Evolutionary conservation across 2,329 filamentous ascomycete species (phyloP), one percentile per base, ranked within the genome.

Genomic region (Trichoderma harzianum): DNA sequence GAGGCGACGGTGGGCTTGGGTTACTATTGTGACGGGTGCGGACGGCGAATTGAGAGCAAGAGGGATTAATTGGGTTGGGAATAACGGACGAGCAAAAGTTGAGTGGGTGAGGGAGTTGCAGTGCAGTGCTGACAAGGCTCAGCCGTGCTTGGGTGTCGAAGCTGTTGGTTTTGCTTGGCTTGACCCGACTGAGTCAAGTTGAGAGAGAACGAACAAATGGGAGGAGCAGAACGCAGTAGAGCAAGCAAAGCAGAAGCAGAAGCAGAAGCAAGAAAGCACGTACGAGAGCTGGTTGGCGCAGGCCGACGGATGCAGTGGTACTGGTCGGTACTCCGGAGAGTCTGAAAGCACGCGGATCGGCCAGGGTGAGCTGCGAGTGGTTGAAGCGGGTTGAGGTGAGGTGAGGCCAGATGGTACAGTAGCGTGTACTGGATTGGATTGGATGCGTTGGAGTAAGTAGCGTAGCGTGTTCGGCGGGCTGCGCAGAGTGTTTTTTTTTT

Each of bases 41-140:
- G 66, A 62, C 57, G 57, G 57, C 67, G 67, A 70, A 70, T 70
- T 53, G 43, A 55, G 57, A 26, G 30, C 57, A 70, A 70, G 67
- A 63, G 67, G 67, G 67, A 70, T 70, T 70, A 70, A 70, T 53
- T 63, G 67, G 67, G 67, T 30, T 68, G 64, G 64, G 24, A 60
- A 51, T 47, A 60, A 43, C 64, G 32, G 14, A 57, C 55, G 36
- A 60, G 34, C 16, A 18, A 39, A 18, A 7, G 7, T 47, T 58
- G 51, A 43, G 39, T 43, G 34, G 65, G 24, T 32, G 34, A 16
- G 39, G 24, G 62, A 60, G 57, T 60, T 30, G 55, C 55, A 32
- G 55, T n/a, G 28, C 16, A 4, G 51, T 67, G 65, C 53, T 68
- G 65, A 43, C 55, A 68, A 68, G 65, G 65, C 65, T 60, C 65